Percentiles rank a stretch among this genome's conserved stretches.
Conservation (phyloP, 2,329 filamentous ascomycete species). For the Fusarium kyushuense region DNA sequence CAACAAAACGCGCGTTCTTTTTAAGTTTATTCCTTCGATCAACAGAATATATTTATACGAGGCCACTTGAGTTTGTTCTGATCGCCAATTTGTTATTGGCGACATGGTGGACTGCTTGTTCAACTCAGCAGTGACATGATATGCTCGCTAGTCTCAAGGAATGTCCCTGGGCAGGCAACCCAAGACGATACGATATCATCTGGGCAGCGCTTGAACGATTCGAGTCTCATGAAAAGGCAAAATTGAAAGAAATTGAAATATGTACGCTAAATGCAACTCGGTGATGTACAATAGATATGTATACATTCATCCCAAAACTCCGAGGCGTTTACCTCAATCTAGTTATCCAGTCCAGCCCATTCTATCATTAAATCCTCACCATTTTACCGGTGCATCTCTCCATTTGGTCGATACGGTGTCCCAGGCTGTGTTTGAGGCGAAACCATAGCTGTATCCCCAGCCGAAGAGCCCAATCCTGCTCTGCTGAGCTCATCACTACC, state of each 20-base stretch:
- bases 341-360: slow-evolving; percentile 6
- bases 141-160: no score
- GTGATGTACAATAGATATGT: neutral
- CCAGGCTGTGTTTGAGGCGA: slow-evolving; percentile 26
- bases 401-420: neutral
- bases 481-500: neutral
- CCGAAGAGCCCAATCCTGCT: neutral
- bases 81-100: no score
- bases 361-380: slow-evolving; percentile 14
- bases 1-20: neutral
- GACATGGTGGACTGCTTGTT: neutral
- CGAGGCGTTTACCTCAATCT: slow-evolving; percentile 23
- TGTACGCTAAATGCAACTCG: slow-evolving; percentile 23
- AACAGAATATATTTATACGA: neutral
- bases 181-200: no score
- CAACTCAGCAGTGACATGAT: neutral
- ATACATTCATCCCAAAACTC: slow-evolving; percentile 27
- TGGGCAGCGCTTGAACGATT: no score
- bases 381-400: neutral
- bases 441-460: neutral
- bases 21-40: fast-evolving
- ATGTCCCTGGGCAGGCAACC: no score
- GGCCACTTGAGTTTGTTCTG: no score
- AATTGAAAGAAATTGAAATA: neutral
- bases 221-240: no score